Evolutionary conservation across 2,329 filamentous ascomycete species (phyloP).

Genomic region (Pseudocercospora fuligena): DNA sequence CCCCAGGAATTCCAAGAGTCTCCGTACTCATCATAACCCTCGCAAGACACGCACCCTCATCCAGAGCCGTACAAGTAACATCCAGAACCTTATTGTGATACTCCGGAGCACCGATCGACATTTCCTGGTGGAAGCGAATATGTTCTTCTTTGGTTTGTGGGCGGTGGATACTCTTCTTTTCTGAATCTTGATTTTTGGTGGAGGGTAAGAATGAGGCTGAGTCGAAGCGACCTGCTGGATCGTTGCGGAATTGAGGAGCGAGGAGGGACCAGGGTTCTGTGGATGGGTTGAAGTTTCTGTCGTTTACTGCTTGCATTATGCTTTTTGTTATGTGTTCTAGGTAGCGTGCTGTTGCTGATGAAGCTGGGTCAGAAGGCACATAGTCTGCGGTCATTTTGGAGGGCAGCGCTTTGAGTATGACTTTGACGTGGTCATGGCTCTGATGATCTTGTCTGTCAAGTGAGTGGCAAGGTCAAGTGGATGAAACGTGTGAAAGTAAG

Average conservation of each 20-base stretch:
- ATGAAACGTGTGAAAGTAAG: no score
- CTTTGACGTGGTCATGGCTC: neutral
- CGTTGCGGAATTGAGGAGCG: neutral
- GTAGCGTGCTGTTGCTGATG: neutral
- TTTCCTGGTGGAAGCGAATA: neutral
- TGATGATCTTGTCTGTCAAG: neutral
- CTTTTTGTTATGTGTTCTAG: neutral
- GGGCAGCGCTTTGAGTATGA: neutral
- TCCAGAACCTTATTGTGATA: neutral
- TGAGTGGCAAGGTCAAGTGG: no score
- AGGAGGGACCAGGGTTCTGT: neutral
- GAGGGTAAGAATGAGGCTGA: neutral
- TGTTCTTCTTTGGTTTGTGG: neutral
- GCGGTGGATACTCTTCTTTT: neutral
- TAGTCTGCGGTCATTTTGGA: neutral
- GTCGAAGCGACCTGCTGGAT: conserved; percentile 1
- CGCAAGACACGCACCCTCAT: neutral
- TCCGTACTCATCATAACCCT: neutral
- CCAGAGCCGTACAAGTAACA: neutral
- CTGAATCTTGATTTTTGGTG: neutral
- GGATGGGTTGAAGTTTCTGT: neutral
- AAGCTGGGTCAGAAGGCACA: neutral
- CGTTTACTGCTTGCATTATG: neutral
- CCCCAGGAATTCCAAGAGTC: neutral
- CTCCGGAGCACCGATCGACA: neutral